Base-by-base conservation (phyloP, 2,329 filamentous ascomycete species). In the Capronia americana region DNA sequence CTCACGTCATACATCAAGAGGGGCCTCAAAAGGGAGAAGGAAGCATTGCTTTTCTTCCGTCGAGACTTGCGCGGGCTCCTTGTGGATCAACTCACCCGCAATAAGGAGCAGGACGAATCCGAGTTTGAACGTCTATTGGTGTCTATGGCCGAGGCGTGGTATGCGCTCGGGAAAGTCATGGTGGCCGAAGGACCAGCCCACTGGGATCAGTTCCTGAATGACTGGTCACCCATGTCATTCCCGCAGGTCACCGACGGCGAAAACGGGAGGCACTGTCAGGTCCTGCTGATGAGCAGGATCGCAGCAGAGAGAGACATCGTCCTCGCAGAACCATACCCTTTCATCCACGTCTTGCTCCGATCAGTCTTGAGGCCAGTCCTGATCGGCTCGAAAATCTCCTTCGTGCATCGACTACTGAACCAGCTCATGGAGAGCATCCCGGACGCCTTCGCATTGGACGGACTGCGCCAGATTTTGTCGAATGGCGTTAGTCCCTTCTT, bases 91-190 rank as follows among this genome's bases (percentile, higher is more conserved):
- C 59, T 66, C 17, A 57, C 54, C 51, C 57, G 53, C 20, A 24
- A n/a, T 11, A 23, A n/a, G 26, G 53, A 55, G 12, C 26, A 55
- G 17, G n/a, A 55, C 14, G 28, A 28, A 20, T 12, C 53, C 1
- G 48, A 26, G 10, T 51, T 24, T 26, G 48, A 51, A 28, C 53
- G 24, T 17, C 28, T 65, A 14, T 44, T 71, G 55, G 20, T 58
- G 20, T 56, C 65, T 7, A 51, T 71, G 48, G 56, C 65, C 32
- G 64, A 66, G n/a, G 53, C 61, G 5, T 71, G 69, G 69, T 69
- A 62, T 50, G 30, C 46, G 12, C 26, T 71, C 38, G 69, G 61
- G 10, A 30, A 32, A 41, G n/a, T 54, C 20, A 58, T 66, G 64
- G 59, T 69, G 11, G 48, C 61, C 7, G 41, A 51, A 17, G 60